phyloP scores from a whole-genome alignment of 306 rosid species.

The Trifolium subterraneum region DNA sequence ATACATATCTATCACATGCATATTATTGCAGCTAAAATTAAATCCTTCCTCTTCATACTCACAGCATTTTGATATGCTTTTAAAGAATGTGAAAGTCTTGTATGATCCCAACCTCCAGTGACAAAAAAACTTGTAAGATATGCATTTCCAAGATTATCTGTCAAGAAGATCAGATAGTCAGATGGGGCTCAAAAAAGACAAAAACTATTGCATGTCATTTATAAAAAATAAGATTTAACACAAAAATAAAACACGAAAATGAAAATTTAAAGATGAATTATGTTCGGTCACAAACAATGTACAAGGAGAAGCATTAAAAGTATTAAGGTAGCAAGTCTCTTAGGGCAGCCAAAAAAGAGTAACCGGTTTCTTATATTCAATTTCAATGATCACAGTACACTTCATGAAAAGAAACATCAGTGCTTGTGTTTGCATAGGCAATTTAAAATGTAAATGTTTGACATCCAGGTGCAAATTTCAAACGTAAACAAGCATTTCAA shows the following conservation, averaged over 20 bases:
- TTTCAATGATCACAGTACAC: neutral
- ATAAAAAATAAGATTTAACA: neutral
- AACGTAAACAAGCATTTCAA: neutral
- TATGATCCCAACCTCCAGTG: constrained; percentile 93
- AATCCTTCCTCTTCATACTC: constrained; percentile 60
- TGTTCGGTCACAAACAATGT: constrained; percentile 8
- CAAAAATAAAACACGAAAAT: no score
- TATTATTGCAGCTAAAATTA: constrained; percentile 21
- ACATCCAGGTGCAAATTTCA: neutral
- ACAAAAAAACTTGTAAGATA: constrained; percentile 90
- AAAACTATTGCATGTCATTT: constrained; percentile 11
- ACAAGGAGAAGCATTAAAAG: constrained; percentile 24
- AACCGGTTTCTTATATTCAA: constrained; percentile 18
- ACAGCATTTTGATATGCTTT: constrained; percentile 98
- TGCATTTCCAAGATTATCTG: constrained; percentile 97
- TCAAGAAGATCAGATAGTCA: constrained; percentile 36
- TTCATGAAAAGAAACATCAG: neutral
- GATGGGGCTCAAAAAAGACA: constrained; percentile 27
- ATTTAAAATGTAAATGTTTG: no score
- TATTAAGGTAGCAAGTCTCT: constrained; percentile 21
- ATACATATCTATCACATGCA: constrained; percentile 36
- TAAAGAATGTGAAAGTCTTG: constrained; percentile 80
- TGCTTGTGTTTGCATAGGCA: neutral
- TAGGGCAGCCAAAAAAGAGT: constrained; percentile 19
- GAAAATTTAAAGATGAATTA: neutral